Evolutionary conservation across 2,329 filamentous ascomycete genomes (phyloP).

Genomic region (Xylariomycetidae sp.): DNA sequence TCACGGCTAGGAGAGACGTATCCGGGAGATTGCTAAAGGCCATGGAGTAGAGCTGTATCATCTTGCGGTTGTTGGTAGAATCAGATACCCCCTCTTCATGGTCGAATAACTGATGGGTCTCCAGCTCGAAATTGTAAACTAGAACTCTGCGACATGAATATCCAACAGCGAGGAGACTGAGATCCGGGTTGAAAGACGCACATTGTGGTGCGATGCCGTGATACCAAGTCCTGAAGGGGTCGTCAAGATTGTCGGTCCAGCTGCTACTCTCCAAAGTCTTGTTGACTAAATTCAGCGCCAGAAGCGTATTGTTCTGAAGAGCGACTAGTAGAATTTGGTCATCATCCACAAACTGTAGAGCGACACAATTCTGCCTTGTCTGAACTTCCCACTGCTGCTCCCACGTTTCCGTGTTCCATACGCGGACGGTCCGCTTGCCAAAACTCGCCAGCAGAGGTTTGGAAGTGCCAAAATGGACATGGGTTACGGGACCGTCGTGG

Average conservation of each 20-base stretch:
- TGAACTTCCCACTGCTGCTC: conserved; percentile 5
- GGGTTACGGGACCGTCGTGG: conserved; percentile 1
- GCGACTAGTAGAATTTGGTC: conserved; percentile 4
- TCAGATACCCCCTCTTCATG: conserved; percentile 2
- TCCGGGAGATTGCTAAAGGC: conserved; percentile 3
- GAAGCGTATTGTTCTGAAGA: conserved; percentile 3
- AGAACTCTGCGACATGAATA: not conserved
- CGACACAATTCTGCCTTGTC: not conserved
- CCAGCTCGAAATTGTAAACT: conserved; percentile 2
- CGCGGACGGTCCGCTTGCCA: conserved; percentile 1
- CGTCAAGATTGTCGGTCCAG: conserved; percentile 6
- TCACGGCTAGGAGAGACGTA: conserved; percentile 3
- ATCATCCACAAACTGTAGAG: conserved; percentile 5
- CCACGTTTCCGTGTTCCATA: conserved; percentile 7
- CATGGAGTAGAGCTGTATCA: conserved; percentile 1
- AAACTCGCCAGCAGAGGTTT: conserved; percentile 1
- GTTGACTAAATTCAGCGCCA: conserved; percentile 2
- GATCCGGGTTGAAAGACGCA: conserved; percentile 4
- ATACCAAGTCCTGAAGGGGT: conserved; percentile 2
- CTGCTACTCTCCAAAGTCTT: not conserved
- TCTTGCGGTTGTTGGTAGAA: not conserved
- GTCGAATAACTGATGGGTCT: conserved; percentile 1
- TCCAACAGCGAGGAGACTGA: conserved; percentile 1
- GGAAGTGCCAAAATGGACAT: conserved; percentile 3
- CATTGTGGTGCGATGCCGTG: not conserved